These are phyloP conservation scores for Rhizophagus sp. DNA, from an alignment of 192 early-diverging fungal species.

Conservation along the genomic window DNA sequence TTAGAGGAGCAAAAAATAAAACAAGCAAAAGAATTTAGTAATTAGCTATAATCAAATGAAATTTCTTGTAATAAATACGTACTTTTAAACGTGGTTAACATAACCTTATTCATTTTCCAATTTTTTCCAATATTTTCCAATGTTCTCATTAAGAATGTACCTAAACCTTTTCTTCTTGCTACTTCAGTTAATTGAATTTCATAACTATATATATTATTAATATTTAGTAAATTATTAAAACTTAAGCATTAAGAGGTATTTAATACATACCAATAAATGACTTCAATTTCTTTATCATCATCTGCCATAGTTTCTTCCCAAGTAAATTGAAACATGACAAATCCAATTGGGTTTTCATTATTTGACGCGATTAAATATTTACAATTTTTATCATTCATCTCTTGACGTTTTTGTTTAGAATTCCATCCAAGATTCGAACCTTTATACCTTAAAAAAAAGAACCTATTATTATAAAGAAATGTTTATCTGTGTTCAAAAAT, in stretches of 20 bases:
- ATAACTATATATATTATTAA: constrained; percentile 43
- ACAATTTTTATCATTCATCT: constrained; percentile 51
- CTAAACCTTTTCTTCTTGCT: constrained; percentile 49
- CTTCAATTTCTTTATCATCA: constrained; percentile 44
- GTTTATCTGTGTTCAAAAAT: not conserved
- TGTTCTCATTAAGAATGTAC: constrained; percentile 51
- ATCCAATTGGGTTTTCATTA: constrained; percentile 35
- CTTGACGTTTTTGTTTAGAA: constrained; percentile 45
- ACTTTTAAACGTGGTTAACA: constrained; percentile 67
- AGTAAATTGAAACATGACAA: constrained; percentile 56
- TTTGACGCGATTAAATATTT: constrained; percentile 54
- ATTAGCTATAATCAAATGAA: not conserved
- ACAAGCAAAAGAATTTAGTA: not conserved
- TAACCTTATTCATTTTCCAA: constrained; percentile 57
- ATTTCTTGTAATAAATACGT: not conserved
- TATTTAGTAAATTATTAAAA: not conserved
- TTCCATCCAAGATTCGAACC: constrained; percentile 62
- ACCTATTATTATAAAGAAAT: not conserved
- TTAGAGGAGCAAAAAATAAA: not conserved
- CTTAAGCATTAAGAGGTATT: not conserved
- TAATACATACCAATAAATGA: constrained; percentile 62
- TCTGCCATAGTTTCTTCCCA: constrained; percentile 58
- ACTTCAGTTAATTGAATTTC: constrained; percentile 57
- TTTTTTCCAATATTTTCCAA: constrained; percentile 48
- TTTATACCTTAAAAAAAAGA: constrained; percentile 43